Percentiles rank a stretch among this genome's conserved stretches.
These are phyloP conservation scores for Citrus australasica DNA, from an alignment of 345 rosid species.

Conservation along the genomic window DNA sequence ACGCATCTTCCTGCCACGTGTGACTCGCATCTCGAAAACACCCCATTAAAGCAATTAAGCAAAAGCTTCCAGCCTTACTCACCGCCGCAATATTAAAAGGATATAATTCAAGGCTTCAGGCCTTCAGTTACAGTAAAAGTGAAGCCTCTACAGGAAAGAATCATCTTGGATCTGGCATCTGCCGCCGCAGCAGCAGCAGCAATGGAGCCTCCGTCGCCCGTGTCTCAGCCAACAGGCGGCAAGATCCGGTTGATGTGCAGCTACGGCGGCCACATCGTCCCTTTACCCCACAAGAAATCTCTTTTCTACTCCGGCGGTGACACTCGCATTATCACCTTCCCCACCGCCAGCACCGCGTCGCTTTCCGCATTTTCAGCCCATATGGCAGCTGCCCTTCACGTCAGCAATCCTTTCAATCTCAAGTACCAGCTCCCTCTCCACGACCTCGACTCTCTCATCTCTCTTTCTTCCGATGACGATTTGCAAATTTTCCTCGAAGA, in stretches of 20 bases:
- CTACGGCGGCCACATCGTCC: slow-evolving; percentile 64
- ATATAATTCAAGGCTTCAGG: no score
- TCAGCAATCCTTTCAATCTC: slow-evolving; percentile 28
- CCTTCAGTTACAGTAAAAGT: no score
- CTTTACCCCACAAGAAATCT: slow-evolving; percentile 48
- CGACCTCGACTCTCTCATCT: slow-evolving; percentile 49
- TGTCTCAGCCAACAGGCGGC: neutral
- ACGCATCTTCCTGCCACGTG: neutral
- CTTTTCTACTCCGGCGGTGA: slow-evolving; percentile 48
- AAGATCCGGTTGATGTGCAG: slow-evolving; percentile 83
- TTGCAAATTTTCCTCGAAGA: slow-evolving; percentile 41
- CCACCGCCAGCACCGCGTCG: slow-evolving; percentile 20
- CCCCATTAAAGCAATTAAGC: neutral
- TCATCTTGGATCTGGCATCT: no score
- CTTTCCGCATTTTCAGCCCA: slow-evolving; percentile 34
- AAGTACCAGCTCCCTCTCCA: slow-evolving; percentile 51
- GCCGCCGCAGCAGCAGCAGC: neutral
- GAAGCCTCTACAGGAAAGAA: no score
- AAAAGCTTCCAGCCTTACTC: no score
- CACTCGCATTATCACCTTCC: slow-evolving; percentile 46
- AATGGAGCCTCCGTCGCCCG: neutral
- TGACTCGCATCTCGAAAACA: neutral
- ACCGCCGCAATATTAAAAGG: no score
- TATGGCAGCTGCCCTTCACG: slow-evolving; percentile 31
- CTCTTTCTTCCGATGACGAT: slow-evolving; percentile 45